Percentiles rank a stretch among this genome's conserved stretches.
phyloP scores from a whole-genome alignment of 139 green algal genomes.

The Deuterostichococcus epilithicus region DNA sequence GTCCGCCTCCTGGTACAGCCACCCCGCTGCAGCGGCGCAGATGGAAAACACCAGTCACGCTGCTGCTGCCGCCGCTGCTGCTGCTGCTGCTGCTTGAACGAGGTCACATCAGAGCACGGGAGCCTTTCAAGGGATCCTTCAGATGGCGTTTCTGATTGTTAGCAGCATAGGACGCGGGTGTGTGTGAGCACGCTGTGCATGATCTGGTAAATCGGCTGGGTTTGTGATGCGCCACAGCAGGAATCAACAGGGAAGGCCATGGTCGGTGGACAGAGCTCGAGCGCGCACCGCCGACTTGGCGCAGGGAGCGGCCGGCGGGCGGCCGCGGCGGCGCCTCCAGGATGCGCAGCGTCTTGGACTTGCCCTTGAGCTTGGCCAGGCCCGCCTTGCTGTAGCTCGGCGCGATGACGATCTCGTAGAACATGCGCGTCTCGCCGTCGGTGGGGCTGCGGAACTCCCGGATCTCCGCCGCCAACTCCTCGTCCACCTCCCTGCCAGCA shows the following conservation, averaged over 20 bases:
- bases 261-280: slow-evolving; percentile 5
- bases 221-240: too few species aligned
- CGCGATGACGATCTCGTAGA: slow-evolving; percentile 99
- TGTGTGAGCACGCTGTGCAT: too few species aligned
- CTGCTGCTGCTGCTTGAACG: too few species aligned
- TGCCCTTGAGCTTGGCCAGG: slow-evolving; percentile 92
- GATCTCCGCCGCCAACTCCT: slow-evolving; percentile 84
- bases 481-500: slow-evolving; percentile 58
- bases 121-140: too few species aligned
- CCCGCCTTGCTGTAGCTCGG: slow-evolving; percentile 91
- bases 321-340: slow-evolving; percentile 83
- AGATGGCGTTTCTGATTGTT: too few species aligned
- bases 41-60: not conserved
- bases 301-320: slow-evolving; percentile 60
- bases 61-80: not conserved
- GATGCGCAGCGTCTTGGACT: slow-evolving; percentile 97
- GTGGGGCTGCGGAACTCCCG: slow-evolving; percentile 89
- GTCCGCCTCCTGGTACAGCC: slow-evolving; percentile 87
- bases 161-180: too few species aligned
- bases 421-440: slow-evolving; percentile 97
- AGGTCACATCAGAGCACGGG: too few species aligned
- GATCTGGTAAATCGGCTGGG: too few species aligned
- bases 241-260: slow-evolving; percentile 60
- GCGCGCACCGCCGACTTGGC: slow-evolving; percentile 69
- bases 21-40: slow-evolving; percentile 53